Evolutionary conservation across 2,329 filamentous ascomycete species (phyloP), one percentile per base, ranked within the genome.

Genomic region (Verruconis gallopava): DNA sequence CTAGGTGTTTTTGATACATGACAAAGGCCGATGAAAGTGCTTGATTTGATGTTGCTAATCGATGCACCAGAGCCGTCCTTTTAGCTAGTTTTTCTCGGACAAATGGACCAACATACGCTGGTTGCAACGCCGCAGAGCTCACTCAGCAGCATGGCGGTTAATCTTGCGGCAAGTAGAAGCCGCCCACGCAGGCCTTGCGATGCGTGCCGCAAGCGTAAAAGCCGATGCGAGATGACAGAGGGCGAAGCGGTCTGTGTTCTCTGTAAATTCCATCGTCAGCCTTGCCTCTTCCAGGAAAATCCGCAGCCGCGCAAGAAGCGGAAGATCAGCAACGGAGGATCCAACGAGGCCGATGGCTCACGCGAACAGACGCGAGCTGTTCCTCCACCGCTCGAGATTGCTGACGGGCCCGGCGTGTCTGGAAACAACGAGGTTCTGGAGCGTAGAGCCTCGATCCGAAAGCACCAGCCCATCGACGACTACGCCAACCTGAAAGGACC

Each of bases 211-310:
- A 70, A 69, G 54, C 71, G 77, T 47, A 75, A 78, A 53, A 72
- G 72, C 49, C 73, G 73, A 61, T 85, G 81, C 61, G 72, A 81
- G 48, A 68, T 78, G 55, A 73, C 78, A 48, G 78, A 82, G 52
- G 77, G 76, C 48, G 73, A 78, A 47, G 65, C 64, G 19, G 65
- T 65, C 44, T 85, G 81, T 57, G 66, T 79, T 46, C 68, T 79
- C 42, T 85, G 81, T 57, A 73, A 76, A 52, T 72, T 74, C 53
- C 74, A 74, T 55, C 72, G 71, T 40, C 70, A 78, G 52, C 74
- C 79, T 44, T 85, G 81, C 59, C 82, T 79, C 20, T 72, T 82
- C 53, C 63, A 72, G 34, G 72, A 74, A 41, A 80, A 77, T 55
- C 79, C 79, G 50, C 55, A 30, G 34, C 48, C 28, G 13, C 43